Evolutionary conservation across 192 early-diverging fungal species (phyloP).

Genomic region (Backusella morwellensis): DNA sequence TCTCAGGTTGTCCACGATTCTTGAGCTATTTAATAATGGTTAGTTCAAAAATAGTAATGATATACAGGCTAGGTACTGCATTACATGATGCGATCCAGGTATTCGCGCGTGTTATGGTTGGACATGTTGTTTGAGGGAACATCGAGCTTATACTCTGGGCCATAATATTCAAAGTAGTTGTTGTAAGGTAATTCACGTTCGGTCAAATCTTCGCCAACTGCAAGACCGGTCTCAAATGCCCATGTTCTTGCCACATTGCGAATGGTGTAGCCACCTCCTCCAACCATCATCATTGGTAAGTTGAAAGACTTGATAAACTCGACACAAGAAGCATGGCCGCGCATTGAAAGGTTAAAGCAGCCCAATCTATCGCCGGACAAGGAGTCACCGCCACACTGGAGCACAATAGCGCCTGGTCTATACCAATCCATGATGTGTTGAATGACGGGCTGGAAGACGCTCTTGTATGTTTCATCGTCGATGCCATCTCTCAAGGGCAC

Average conservation of each 20-base stretch:
- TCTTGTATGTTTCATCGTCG: slow-evolving; percentile 88
- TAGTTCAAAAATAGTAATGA: background rate
- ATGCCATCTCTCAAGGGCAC: slow-evolving; percentile 94
- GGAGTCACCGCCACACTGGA: slow-evolving; percentile 97
- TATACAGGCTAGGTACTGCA: background rate
- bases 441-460: slow-evolving; percentile 82
- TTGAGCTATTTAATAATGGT: slow-evolving; percentile 27
- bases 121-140: slow-evolving; percentile 82
- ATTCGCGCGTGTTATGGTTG: slow-evolving; percentile 82
- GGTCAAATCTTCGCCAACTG: slow-evolving; percentile 65
- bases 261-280: slow-evolving; percentile 98
- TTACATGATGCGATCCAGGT: slow-evolving; percentile 73
- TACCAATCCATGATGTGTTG: slow-evolving; percentile 90
- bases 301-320: slow-evolving; percentile 89
- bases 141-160: slow-evolving; percentile 85
- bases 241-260: slow-evolving; percentile 92
- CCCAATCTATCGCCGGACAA: slow-evolving; percentile 92
- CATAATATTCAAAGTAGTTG: slow-evolving; percentile 88
- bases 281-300: slow-evolving; percentile 88
- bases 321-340: slow-evolving; percentile 93
- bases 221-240: slow-evolving; percentile 92
- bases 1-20: slow-evolving; percentile 63
- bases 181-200: slow-evolving; percentile 74
- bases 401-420: slow-evolving; percentile 85
- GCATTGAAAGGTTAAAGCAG: slow-evolving; percentile 91